Evolutionary conservation across 148 eudicot species (phyloP), one percentile per base, ranked within the genome.

Genomic region (Heliosperma pusillum): DNA sequence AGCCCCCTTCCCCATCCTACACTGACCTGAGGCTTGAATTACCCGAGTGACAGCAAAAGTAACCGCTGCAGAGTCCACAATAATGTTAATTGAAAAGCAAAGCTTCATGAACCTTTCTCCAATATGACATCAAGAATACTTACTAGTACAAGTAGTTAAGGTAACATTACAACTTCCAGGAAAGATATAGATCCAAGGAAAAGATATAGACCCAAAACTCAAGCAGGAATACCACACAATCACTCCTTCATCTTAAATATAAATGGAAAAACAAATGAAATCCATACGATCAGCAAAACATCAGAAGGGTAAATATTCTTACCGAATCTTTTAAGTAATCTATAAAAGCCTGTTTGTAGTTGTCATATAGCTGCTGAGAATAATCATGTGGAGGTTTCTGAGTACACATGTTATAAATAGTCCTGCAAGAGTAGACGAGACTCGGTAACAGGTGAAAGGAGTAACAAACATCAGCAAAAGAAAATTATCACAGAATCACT

Each of bases 311-410:
- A 47, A 12, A 74, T 62, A 70, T 47, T 17, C 87, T 82, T 73
- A 93, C 97, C 81, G 84, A 85, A 63, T 90, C 78, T 47, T 82
- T 70, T 53, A 93, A 88, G 83, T 93, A 93, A 71, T 91, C 94
- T 69, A 89, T 87, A 71, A 93, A 88, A 20, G 94, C 78, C 79
- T 91, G 91, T 60, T 80, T 85, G 70, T 91, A 93, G 70, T 89
- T 93, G 36, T 89, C 97, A 80, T 93, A 91, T 21, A 93, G 87
- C 72, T 89, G 94, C 69, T 87, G 91, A 67, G 98, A 89, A 77
- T 88, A 93, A 85, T 93, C 97, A 79, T 91, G 88, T 8, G 97
- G 94, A 6, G 97, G 94, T 77, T 93, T 89, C 59, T 91, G 97
- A 17, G 94, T 89, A 71, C 98, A 93, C 98, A 93, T 93, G 76